These are phyloP conservation scores for Phaffomyces antillensis DNA, from an alignment of 805 yeast species.

Conservation along the genomic window DNA sequence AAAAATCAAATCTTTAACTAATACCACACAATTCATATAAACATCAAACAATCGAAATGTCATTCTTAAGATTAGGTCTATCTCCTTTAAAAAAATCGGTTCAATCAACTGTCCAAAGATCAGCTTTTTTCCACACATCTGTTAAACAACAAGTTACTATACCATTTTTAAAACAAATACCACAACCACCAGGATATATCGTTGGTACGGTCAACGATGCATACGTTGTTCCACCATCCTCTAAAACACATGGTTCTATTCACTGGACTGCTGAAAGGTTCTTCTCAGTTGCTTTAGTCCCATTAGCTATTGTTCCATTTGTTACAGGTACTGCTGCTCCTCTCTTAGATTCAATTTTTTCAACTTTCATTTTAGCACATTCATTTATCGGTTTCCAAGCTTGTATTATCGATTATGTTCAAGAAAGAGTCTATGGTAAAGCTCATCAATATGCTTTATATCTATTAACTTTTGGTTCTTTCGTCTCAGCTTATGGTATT, in stretches of 20 bases:
- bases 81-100: conserved; percentile 4
- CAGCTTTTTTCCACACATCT: conserved; percentile 19
- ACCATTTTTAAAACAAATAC: conserved; percentile 49
- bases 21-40: too few relatives aligned
- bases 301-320: conserved; percentile 70
- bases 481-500: conserved; percentile 67
- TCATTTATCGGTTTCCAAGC: conserved; percentile 81
- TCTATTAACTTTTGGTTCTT: conserved; percentile 65
- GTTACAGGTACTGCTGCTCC: conserved; percentile 68
- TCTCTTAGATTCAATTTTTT: conserved; percentile 62
- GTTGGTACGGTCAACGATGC: conserved; percentile 95
- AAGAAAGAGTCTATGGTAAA: conserved; percentile 74
- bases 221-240: conserved; percentile 53
- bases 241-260: conserved; percentile 69
- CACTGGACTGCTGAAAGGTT: conserved; percentile 92
- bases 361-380: conserved; percentile 64
- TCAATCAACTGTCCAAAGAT: conserved; percentile 1
- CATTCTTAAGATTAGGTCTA: conserved; percentile 9
- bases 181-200: conserved; percentile 85
- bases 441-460: conserved; percentile 65
- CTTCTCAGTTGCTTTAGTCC: conserved; percentile 64
- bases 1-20: too few relatives aligned
- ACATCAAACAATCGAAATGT: neutral
- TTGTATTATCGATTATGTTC: conserved; percentile 91
- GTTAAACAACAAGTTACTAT: conserved; percentile 31